Evolutionary conservation across 805 yeast genomes (phyloP).

Genomic region (Tetrapisispora nanseiensis): DNA sequence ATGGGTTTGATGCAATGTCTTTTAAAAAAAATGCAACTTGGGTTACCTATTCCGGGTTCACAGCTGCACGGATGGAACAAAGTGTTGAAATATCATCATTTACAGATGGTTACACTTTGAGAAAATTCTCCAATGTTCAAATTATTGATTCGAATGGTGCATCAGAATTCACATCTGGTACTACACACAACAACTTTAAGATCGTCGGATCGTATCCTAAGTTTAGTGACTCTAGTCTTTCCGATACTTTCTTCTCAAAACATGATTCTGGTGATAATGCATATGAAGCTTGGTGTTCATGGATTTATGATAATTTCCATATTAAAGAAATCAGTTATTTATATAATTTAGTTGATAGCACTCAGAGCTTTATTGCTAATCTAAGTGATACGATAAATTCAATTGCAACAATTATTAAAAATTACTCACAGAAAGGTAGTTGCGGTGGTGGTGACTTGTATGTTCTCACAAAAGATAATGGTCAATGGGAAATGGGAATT

Average conservation of each 20-base stretch:
- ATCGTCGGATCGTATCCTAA: not conserved
- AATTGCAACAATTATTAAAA: not conserved
- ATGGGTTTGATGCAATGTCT: not conserved
- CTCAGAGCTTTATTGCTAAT: conserved; percentile 1
- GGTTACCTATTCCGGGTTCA: no score
- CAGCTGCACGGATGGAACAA: no score
- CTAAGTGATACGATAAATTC: not conserved
- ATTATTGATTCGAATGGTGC: no score
- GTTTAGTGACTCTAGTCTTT: not conserved
- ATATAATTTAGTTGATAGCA: conserved; percentile 1
- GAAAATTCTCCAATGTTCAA: no score
- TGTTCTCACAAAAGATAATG: conserved; percentile 3
- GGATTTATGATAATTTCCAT: not conserved
- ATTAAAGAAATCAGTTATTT: not conserved
- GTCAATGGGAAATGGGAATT: conserved; percentile 5
- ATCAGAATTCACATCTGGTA: no score
- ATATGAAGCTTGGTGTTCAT: not conserved
- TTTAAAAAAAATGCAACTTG: not conserved
- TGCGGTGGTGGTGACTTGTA: conserved; percentile 3
- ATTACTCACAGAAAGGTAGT: not conserved
- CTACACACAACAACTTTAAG: not conserved
- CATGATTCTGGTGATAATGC: not conserved
- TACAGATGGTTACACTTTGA: no score
- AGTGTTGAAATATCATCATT: no score
- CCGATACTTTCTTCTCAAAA: not conserved